Evolutionary conservation across 768 basidiomycete genomes (phyloP), one percentile per base, ranked within the genome.

Genomic region (Leucosporidium scottii): DNA sequence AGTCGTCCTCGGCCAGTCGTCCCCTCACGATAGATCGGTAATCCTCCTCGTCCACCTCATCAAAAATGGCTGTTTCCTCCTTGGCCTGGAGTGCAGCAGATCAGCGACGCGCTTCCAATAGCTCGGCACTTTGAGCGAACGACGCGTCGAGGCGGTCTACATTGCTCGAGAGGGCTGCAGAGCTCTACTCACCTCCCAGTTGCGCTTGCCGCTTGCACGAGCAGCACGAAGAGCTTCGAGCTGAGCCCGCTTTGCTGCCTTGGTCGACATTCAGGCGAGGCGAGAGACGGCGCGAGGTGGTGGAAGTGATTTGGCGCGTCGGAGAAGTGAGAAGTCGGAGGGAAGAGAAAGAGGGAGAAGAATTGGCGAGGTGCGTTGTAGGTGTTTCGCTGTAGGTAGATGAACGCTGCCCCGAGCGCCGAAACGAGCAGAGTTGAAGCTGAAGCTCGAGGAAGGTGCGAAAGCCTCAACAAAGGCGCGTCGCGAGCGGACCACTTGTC

Each of bases 1-100:
- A 99, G 77, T 99, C 96, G 71, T 97, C 92, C 72, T 82, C 81
- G 67, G 89, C 86, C 10, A 96, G 82, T 23, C 96, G 83, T 1
- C 86, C 86, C 64, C 83, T 84, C 7, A 99, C 96, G 64, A 99
- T 88, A 25, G 83, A 81, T 72, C 83, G 85, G 78, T 98, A 99
- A 73, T 92, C 87, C 15, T 90, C 90, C 64, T 96, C 93, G 0
- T 87, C 84, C 21, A 98, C 89, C 74, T 90, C 88, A 74, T 96
- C 92, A 75, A 93, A 98, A 18, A 98, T 80, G 23, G 80, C 82
- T 49, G 91, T 88, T 44, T 87, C 82, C 54, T 84, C 73, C 75
- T 78, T 66, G 60, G 60, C 13, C 72, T 73, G 61, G 28, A 21
- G 27, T 17, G 17, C 6, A 28, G 49, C 10, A 50, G 23, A 15